These are phyloP conservation scores for Eustoma russellianum DNA, from an alignment of 257 asterid genomes.

Conservation along the genomic window DNA sequence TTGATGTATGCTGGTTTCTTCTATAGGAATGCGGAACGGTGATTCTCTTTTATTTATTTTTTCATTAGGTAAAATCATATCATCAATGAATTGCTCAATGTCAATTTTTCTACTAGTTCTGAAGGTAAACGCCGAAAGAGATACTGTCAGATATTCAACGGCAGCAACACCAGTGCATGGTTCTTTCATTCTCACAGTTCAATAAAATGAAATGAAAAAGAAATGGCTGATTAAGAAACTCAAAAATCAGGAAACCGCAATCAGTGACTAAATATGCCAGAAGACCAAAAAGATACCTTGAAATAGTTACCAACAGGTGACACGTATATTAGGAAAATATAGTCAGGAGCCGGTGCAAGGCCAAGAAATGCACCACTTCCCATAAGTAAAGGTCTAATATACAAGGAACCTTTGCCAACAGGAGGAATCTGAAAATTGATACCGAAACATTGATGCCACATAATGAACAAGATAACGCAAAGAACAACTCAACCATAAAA, in stretches of 20 bases:
- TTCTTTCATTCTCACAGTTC: no score
- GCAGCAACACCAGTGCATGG: no score
- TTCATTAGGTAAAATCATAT: no score
- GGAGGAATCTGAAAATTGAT: conserved; percentile 75
- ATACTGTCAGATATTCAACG: no score
- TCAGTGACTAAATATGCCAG: not conserved
- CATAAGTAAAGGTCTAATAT: conserved; percentile 90
- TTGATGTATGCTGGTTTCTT: no score
- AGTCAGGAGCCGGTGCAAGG: conserved; percentile 97
- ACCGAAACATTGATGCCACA: not conserved
- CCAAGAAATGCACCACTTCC: conserved; percentile 98
- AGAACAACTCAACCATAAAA: not conserved
- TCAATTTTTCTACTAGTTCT: no score
- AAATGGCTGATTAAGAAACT: conserved; percentile 24
- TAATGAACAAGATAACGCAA: not conserved
- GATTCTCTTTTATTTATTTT: no score
- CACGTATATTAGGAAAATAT: conserved; percentile 83
- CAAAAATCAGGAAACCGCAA: not conserved
- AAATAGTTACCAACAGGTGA: conserved; percentile 95
- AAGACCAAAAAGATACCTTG: conserved; percentile 46
- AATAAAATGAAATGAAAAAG: not conserved
- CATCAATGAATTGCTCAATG: no score
- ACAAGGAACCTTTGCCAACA: conserved; percentile 87
- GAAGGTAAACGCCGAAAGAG: no score
- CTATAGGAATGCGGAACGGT: no score